Conservation (phyloP, 108 stramenopile species). For the Cyclotella distinguenda region DNA sequence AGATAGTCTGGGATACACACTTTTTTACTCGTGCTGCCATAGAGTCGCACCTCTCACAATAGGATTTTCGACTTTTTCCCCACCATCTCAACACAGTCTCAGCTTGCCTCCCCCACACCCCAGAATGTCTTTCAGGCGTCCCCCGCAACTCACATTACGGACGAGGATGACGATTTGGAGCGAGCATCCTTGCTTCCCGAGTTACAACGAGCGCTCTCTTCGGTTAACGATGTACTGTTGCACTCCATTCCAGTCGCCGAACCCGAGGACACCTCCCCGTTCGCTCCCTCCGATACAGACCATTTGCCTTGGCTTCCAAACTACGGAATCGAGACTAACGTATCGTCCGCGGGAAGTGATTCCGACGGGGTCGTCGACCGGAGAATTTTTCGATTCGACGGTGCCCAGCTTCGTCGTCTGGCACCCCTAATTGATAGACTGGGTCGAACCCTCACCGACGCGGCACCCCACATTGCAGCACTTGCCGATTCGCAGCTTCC, state of each 20-base stretch:
- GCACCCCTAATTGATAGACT: constrained; percentile 87
- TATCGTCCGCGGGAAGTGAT: too few relatives aligned
- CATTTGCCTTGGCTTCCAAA: constrained; percentile 38
- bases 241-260: constrained; percentile 3
- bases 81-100: too few relatives aligned
- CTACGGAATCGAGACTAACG: not conserved
- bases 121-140: constrained; percentile 68
- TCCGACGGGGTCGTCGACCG: too few relatives aligned
- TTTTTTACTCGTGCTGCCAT: too few relatives aligned
- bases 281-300: constrained; percentile 13
- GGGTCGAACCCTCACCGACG: constrained; percentile 79
- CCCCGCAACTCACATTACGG: constrained; percentile 64
- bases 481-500: constrained; percentile 63
- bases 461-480: constrained; percentile 80
- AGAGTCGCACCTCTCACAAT: too few relatives aligned
- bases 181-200: constrained; percentile 64
- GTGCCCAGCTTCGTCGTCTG: constrained; percentile 44
- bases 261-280: not conserved
- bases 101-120: constrained; percentile 65
- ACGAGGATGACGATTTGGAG: constrained; percentile 60
- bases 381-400: constrained; percentile 11
- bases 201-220: constrained; percentile 50
- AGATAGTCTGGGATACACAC: too few relatives aligned
- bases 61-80: too few relatives aligned
- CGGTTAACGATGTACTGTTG: constrained; percentile 51